phyloP scores from a whole-genome alignment of 2,329 filamentous ascomycete species.

The Delphinella strobiligena region DNA sequence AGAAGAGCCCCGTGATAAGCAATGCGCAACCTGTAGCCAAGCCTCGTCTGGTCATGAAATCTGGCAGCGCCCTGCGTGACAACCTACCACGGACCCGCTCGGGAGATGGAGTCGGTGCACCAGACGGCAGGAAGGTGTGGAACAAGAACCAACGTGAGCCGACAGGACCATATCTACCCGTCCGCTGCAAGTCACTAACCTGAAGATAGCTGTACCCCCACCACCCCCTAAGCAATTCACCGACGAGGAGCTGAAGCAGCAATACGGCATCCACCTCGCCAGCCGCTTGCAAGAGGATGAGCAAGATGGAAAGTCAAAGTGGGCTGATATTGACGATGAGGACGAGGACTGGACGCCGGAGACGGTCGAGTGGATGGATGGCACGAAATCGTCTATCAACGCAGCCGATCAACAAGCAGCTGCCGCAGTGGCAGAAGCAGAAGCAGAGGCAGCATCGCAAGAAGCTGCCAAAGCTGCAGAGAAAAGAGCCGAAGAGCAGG shows the following conservation, averaged over 20 bases:
- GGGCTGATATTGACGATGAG: slow-evolving; percentile 83
- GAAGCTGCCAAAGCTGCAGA: slow-evolving; percentile 14
- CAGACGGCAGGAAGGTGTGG: slow-evolving; percentile 68
- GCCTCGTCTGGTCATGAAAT: slow-evolving; percentile 66
- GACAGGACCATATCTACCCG: slow-evolving; percentile 13
- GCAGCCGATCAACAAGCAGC: slow-evolving; percentile 8
- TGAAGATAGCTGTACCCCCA: slow-evolving; percentile 41
- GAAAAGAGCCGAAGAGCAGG: slow-evolving; percentile 4
- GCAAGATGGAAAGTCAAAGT: slow-evolving; percentile 55
- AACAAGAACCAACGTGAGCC: slow-evolving; percentile 77
- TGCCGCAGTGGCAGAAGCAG: slow-evolving; percentile 10
- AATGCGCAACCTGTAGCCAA: slow-evolving; percentile 41
- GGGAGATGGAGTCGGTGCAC: slow-evolving; percentile 31
- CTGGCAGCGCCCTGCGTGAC: slow-evolving; percentile 52
- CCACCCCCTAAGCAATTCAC: slow-evolving; percentile 72
- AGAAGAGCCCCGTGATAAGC: slow-evolving; percentile 43
- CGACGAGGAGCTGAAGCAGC: slow-evolving; percentile 72
- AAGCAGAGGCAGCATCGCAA: slow-evolving; percentile 11
- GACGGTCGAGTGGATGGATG: slow-evolving; percentile 77
- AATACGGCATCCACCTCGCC: slow-evolving; percentile 77
- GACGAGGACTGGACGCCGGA: slow-evolving; percentile 81
- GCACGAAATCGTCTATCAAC: slow-evolving; percentile 55
- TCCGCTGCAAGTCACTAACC: slow-evolving; percentile 16
- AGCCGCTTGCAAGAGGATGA: slow-evolving; percentile 64
- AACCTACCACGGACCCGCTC: slow-evolving; percentile 13